Evolutionary conservation across 2,329 filamentous ascomycete genomes (phyloP), one percentile per base, ranked within the genome.

Genomic region (Harringtonia aguacate): DNA sequence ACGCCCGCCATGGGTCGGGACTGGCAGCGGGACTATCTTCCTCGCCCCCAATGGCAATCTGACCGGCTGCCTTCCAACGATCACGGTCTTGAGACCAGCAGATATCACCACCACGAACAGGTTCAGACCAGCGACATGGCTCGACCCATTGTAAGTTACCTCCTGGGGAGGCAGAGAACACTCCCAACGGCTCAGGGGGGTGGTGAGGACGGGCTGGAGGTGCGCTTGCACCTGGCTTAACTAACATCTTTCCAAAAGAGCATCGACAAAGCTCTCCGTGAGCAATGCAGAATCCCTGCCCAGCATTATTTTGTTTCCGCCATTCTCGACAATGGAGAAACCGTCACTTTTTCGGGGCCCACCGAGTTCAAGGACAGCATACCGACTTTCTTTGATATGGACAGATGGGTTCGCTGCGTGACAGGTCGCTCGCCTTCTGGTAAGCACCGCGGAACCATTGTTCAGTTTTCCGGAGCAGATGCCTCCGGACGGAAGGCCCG

Each of bases 231-330:
- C n/a, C n/a, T n/a, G n/a, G n/a, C n/a, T n/a, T n/a, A n/a, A n/a
- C n/a, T 20, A 12, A 27, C 24, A 6, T 27, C 24, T 27, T 12
- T 17, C 12, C 12, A 21, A 4, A 12, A 53, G 51, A 51, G 45
- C 41, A 73, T 78, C 29, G 67, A 68, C 29, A 64, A 68, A 48
- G 72, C 69, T 22, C 58, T 79, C 12, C 63, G 68, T 15, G 67
- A 73, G 39, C 62, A 72, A 34, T 77, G 73, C 50, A 64, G 66
- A 31, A 72, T 78, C 37, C 65, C 69, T 2, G 67, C 66, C 12
- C 64, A 67, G 41, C 61, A 62, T 47, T 78, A 70, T 53, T 76
- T 78, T 49, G 61, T 78, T 29, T 72, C 68, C 12, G 67, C 66
- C 2, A 59, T 74, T 34, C 60, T 65, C 30, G 69, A 74, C 24